phyloP scores from a whole-genome alignment of 2,329 filamentous ascomycete genomes.

The Penicillium paneum region DNA sequence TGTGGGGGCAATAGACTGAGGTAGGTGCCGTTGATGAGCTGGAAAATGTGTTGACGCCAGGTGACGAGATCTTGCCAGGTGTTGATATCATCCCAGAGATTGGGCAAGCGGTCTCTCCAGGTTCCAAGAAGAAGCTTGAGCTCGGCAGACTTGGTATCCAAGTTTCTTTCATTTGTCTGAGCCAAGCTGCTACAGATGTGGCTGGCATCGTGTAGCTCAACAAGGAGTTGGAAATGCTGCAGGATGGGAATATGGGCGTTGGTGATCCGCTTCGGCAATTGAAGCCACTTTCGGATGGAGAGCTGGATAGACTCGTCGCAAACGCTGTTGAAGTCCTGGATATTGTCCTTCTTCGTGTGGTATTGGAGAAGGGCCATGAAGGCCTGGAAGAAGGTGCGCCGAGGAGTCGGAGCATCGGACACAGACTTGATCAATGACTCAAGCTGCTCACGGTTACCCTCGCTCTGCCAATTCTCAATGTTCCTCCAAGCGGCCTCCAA shows the following conservation, averaged over 20 bases:
- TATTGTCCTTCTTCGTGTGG: constrained; percentile 79
- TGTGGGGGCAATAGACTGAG: constrained; percentile 77
- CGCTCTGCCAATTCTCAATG: constrained; percentile 88
- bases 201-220: constrained; percentile 95
- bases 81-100: constrained; percentile 99
- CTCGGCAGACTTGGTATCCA: constrained; percentile 93
- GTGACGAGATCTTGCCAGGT: constrained; percentile 99
- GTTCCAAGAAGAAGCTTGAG: constrained; percentile 89
- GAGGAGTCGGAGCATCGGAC: constrained; percentile 92
- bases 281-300: constrained; percentile 97
- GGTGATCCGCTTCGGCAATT: constrained; percentile 88
- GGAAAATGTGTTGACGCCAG: constrained; percentile 98
- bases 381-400: constrained; percentile 93
- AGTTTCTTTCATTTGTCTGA: constrained; percentile 75
- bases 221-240: constrained; percentile 96
- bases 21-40: constrained; percentile 92
- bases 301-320: constrained; percentile 97
- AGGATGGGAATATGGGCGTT: constrained; percentile 92
- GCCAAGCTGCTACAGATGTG: constrained; percentile 91
- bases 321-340: constrained; percentile 78
- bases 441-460: constrained; percentile 81
- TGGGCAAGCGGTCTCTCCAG: constrained; percentile 92
- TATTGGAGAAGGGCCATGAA: constrained; percentile 96
- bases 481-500: constrained; percentile 95
- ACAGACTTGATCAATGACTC: constrained; percentile 94